Percentiles rank a stretch among this genome's conserved stretches.
Conservation (phyloP, 2,329 filamentous ascomycete species). For the Botrytis pseudocinerea region DNA sequence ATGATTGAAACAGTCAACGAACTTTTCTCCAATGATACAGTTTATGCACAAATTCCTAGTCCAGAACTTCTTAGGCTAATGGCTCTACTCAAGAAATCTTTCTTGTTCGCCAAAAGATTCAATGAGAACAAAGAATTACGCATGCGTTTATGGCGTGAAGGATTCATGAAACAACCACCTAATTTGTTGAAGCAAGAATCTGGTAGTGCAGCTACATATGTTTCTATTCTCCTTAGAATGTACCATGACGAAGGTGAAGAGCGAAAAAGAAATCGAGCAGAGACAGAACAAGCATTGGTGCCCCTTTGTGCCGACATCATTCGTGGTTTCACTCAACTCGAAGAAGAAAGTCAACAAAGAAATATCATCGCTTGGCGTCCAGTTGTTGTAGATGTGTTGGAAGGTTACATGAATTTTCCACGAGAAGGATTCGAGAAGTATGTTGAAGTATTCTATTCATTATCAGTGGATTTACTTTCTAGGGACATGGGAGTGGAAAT, state of each 20-base stretch:
- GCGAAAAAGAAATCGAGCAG: slow-evolving; percentile 72
- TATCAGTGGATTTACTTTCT: slow-evolving; percentile 77
- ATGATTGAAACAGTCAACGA: slow-evolving; percentile 99
- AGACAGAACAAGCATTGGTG: slow-evolving; percentile 89
- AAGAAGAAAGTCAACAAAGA: slow-evolving; percentile 94
- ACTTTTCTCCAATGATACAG: slow-evolving; percentile 94
- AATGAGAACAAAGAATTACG: slow-evolving; percentile 96
- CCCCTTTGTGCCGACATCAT: slow-evolving; percentile 96
- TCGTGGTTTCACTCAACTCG: slow-evolving; percentile 76
- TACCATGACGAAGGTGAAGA: slow-evolving; percentile 87
- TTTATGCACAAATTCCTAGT: slow-evolving; percentile 91
- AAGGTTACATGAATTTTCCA: slow-evolving; percentile 86
- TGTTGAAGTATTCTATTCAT: slow-evolving; percentile 79
- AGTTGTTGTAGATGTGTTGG: slow-evolving; percentile 93
- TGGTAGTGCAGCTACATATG: slow-evolving; percentile 89
- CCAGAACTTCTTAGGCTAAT: slow-evolving; percentile 87
- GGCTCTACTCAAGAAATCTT: slow-evolving; percentile 91
- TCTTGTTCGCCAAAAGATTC: slow-evolving; percentile 94
- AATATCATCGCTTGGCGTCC: slow-evolving; percentile 98
- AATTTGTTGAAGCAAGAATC: slow-evolving; percentile 97
- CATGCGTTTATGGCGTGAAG: slow-evolving; percentile 92
- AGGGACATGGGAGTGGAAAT: slow-evolving; percentile 82
- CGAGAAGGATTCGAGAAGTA: slow-evolving; percentile 77
- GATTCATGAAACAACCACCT: slow-evolving; percentile 99
- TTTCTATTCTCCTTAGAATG: slow-evolving; percentile 95